Conservation (phyloP, 768 basidiomycete genomes). For the Inosperma sp. region DNA sequence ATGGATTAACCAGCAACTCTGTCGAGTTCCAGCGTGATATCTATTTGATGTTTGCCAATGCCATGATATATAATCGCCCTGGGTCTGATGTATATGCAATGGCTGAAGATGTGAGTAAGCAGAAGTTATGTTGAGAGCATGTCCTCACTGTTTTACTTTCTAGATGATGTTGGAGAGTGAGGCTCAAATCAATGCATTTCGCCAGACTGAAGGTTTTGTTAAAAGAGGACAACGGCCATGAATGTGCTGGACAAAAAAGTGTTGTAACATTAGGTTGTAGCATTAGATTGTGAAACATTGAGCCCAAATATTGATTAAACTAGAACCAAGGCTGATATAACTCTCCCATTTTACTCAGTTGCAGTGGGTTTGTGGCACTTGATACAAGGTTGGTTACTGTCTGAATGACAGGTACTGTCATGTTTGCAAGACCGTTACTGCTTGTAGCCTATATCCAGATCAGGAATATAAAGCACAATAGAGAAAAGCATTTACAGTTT, state of each 20-base stretch:
- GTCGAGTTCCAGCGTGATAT: constrained; percentile 89
- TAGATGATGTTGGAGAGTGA: constrained; percentile 36
- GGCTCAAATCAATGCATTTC: constrained; percentile 43
- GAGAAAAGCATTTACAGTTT: constrained; percentile 66
- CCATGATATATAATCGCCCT: constrained; percentile 94
- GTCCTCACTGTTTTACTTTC: not conserved
- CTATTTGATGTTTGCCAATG: constrained; percentile 92
- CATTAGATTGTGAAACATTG: constrained; percentile 4
- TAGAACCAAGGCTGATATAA: constrained; percentile 85
- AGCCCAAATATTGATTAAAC: constrained; percentile 14
- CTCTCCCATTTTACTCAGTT: constrained; percentile 83
- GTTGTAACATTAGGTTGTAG: not conserved
- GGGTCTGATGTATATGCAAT: constrained; percentile 82
- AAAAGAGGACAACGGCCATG: constrained; percentile 36
- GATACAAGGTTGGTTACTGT: constrained; percentile 81
- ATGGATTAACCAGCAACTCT: constrained; percentile 74
- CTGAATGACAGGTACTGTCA: constrained; percentile 61
- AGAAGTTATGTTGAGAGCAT: too few species aligned
- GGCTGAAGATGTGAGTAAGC: constrained; percentile 79
- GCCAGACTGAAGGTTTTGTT: constrained; percentile 72
- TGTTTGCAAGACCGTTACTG: constrained; percentile 33
- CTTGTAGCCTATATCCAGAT: constrained; percentile 1
- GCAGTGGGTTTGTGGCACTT: constrained; percentile 79
- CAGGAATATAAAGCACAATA: not conserved
- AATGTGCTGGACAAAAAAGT: not conserved